phyloP scores from a whole-genome alignment of 2,329 filamentous ascomycete species.

The Endoconidiophora polonica region DNA sequence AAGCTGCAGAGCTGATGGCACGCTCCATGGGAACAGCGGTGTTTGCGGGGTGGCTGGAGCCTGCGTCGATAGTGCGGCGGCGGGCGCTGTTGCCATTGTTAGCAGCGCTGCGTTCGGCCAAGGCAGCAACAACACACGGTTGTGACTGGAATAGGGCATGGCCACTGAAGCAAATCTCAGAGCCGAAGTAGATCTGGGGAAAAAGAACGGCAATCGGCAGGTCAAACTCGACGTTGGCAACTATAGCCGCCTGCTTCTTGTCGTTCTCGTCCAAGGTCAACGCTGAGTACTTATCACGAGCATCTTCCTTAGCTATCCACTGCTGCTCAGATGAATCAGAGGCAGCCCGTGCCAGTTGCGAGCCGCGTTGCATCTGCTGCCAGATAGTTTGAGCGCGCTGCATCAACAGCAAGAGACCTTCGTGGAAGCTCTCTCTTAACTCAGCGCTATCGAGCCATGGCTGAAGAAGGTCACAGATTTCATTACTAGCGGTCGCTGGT shows the following conservation, averaged over 20 bases:
- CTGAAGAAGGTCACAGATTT: conserved; percentile 4
- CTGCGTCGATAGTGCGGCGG: conserved; percentile 7
- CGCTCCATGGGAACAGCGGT: conserved; percentile 4
- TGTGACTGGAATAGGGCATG: conserved; percentile 12
- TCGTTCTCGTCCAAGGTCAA: conserved; percentile 7
- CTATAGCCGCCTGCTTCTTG: conserved; percentile 5
- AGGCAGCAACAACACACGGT: conserved; percentile 8
- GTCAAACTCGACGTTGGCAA: conserved; percentile 7
- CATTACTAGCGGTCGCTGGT: background rate
- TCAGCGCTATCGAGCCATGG: conserved; percentile 8
- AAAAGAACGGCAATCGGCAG: conserved; percentile 10
- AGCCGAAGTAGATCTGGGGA: conserved; percentile 11
- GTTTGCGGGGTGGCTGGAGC: background rate
- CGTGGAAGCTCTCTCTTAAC: conserved; percentile 7
- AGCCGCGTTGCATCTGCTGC: conserved; percentile 13
- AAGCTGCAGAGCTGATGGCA: conserved; percentile 7
- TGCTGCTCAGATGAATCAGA: conserved; percentile 8
- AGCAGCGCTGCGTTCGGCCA: conserved; percentile 6
- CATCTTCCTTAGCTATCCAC: conserved; percentile 9
- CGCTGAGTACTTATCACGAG: conserved; percentile 10
- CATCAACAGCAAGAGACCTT: conserved; percentile 10
- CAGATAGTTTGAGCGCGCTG: conserved; percentile 11
- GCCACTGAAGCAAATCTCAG: conserved; percentile 12
- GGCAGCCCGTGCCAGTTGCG: conserved; percentile 8
- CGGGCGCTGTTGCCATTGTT: conserved; percentile 4